Evolutionary conservation across 192 early-diverging fungal species (phyloP).

Genomic region (Entomortierella chlamydospora): DNA sequence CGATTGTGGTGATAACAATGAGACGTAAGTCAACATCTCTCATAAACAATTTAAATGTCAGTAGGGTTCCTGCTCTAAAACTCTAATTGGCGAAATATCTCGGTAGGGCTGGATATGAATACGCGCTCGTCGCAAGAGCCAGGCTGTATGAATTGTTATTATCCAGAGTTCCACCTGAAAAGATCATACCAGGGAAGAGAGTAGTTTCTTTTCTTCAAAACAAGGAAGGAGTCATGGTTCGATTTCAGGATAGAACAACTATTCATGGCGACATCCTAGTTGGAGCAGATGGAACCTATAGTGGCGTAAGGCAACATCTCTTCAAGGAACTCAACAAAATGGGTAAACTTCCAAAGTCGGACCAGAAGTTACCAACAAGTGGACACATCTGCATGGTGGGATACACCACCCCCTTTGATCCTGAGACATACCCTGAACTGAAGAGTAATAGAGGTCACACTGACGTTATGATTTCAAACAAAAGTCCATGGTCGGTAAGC

Average conservation of each 20-base stretch:
- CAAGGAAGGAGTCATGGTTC: conserved; percentile 13
- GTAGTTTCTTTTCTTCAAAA: conserved; percentile 15
- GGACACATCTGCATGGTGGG: conserved; percentile 17
- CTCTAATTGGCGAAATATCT: too few relatives aligned
- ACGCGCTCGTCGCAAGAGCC: conserved; percentile 9
- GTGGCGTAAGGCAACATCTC: conserved; percentile 12
- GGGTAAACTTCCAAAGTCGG: conserved; percentile 11
- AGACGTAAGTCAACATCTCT: too few relatives aligned
- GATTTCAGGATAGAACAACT: conserved; percentile 4
- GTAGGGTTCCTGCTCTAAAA: too few relatives aligned
- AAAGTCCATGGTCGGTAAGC: too few relatives aligned
- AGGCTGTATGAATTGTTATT: conserved; percentile 22
- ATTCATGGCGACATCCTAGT: conserved; percentile 25
- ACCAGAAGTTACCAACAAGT: conserved; percentile 7
- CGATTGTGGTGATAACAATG: too few relatives aligned
- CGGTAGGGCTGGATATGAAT: too few relatives aligned
- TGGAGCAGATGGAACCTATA: conserved; percentile 29
- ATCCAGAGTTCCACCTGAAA: conserved; percentile 18
- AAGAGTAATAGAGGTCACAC: too few relatives aligned
- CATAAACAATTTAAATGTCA: too few relatives aligned
- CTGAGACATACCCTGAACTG: too few relatives aligned
- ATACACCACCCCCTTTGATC: conserved; percentile 11
- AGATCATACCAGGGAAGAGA: conserved; percentile 22
- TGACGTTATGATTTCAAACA: too few relatives aligned
- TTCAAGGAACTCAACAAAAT: conserved; percentile 7